Percentiles rank a stretch among this genome's conserved stretches.
These are phyloP conservation scores for Trametes punicea DNA, from an alignment of 768 basidiomycete species.

Conservation along the genomic window DNA sequence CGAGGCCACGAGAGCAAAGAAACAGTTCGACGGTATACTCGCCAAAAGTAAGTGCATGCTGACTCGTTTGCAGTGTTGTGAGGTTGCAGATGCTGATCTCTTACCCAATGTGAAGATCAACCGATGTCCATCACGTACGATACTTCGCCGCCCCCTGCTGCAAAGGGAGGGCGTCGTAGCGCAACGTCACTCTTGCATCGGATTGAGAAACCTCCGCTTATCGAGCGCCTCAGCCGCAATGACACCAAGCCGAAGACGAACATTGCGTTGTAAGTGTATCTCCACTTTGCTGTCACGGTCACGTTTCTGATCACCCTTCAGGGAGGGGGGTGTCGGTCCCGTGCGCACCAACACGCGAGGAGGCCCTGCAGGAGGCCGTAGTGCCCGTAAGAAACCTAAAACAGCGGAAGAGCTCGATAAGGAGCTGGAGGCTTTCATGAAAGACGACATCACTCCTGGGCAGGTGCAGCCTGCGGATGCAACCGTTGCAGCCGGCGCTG, in stretches of 20 bases:
- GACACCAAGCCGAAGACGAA: conserved; percentile 27
- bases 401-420: conserved; percentile 83
- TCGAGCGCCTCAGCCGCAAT: conserved; percentile 58
- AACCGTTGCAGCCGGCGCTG: conserved; percentile 12
- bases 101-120: no score
- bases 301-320: neutral
- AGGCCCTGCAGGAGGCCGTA: conserved; percentile 19
- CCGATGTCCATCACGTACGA: conserved; percentile 73
- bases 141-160: conserved; percentile 33
- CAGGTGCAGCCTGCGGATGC: conserved; percentile 29
- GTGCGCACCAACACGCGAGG: conserved; percentile 37
- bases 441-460: conserved; percentile 39
- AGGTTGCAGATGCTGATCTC: neutral
- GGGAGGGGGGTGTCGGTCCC: conserved; percentile 29
- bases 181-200: conserved; percentile 61
- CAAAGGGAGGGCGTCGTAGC: conserved; percentile 44
- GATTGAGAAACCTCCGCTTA: conserved; percentile 70
- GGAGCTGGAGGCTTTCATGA: conserved; percentile 87
- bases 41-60: conserved; percentile 67
- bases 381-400: conserved; percentile 45
- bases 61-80: neutral
- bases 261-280: neutral
- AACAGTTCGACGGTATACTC: conserved; percentile 80
- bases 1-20: conserved; percentile 82
- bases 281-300: no score